Evolutionary conservation across 352 stramenopile genomes (phyloP), one percentile per base, ranked within the genome.

Genomic region (Halophytophthora batemanensis): DNA sequence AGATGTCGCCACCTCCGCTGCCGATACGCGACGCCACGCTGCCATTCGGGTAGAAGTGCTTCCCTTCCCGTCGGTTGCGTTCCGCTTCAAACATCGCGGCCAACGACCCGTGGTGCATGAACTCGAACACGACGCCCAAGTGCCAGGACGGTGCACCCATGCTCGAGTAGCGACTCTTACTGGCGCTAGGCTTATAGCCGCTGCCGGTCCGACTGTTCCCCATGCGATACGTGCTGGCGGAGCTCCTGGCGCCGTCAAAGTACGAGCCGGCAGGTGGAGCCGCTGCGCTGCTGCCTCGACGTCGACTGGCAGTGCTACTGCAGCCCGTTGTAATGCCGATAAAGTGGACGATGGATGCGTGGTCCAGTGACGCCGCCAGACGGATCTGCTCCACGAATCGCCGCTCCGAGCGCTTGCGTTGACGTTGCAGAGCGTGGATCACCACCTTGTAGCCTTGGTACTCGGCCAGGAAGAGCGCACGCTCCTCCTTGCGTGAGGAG

Each of bases 311-410:
- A 0, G 58, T 66, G 34, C 61, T 77, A 18, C 61, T 74, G 41
- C 62, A 70, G 12, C 77, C 79, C 19, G 82, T 82, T 4, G 75
- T 87, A n/a, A 90, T 46, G 1, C 79, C 79, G 50, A 90, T 86
- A 50, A 90, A 90, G 56, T 90, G 79, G 18, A 90, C 79, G 49
- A 90, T 82, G 1, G 70, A 82, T 22, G 73, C 59, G 31, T 90
- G 79, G 22, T 90, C 79, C 0, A 90, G 48, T 2, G 67, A 54
- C 1, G 77, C 73, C 18, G 79, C 77, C 14, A 90, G 53, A 6
- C 79, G 77, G 14, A 87, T 80, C 56, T 87, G 79, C 53, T 86
- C 79, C 1, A 90, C 58, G 31, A 87, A 87, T 43, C 65, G 68
- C 23, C 66, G 66, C 53, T 90, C 79, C 0, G 71, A 43, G 8